phyloP scores from a whole-genome alignment of 169 alveolate species.

The Amoebophrya sp. region DNA sequence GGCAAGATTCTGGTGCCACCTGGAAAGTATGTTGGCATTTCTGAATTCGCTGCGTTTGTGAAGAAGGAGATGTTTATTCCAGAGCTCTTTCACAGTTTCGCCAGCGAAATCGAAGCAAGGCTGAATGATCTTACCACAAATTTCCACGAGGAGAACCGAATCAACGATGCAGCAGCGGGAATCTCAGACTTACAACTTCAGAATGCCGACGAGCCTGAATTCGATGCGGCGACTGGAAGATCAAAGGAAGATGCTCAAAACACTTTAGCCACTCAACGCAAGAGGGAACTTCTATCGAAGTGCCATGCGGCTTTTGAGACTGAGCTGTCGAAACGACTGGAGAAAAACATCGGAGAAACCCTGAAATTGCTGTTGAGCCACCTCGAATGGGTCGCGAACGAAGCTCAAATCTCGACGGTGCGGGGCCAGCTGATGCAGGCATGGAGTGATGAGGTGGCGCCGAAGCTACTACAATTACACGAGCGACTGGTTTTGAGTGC shows the following conservation, averaged over 20 bases:
- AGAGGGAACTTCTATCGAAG: background rate
- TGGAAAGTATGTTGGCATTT: background rate
- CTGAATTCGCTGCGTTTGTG: background rate
- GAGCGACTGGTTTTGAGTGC: background rate
- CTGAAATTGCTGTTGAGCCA: background rate
- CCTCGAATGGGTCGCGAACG: background rate
- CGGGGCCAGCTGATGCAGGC: background rate
- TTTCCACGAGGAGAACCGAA: background rate
- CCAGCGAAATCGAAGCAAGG: background rate
- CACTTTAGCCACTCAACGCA: background rate
- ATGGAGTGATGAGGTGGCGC: background rate
- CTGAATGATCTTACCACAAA: background rate
- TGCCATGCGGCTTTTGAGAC: background rate
- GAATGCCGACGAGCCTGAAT: no score
- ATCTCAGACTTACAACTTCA: background rate
- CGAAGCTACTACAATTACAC: background rate
- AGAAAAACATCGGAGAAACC: background rate
- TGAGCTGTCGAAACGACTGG: background rate
- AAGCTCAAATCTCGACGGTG: background rate
- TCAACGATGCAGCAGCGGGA: slow-evolving; percentile 15
- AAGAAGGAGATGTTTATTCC: background rate
- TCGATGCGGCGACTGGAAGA: no score
- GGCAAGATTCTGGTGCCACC: slow-evolving; percentile 8
- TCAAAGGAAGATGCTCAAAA: no score
- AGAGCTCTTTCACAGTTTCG: background rate